Evolutionary conservation across 768 basidiomycete genomes (phyloP).

Genomic region (Auriscalpium orientale): DNA sequence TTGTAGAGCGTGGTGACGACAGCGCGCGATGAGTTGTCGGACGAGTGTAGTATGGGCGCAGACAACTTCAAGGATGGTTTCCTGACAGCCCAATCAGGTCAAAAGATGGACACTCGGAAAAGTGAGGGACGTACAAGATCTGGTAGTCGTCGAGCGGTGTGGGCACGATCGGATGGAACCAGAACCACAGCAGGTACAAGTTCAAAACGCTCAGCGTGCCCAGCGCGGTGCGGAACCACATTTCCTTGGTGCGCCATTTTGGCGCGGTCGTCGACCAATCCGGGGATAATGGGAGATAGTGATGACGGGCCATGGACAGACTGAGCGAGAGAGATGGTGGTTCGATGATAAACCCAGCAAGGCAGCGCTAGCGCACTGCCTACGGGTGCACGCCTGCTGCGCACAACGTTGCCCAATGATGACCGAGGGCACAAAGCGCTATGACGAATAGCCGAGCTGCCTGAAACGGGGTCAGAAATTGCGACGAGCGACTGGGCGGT

Average conservation of each 20-base stretch:
- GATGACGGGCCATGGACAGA: too few relatives aligned
- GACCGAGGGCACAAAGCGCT: too few relatives aligned
- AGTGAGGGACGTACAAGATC: background rate
- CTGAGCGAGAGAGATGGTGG: too few relatives aligned
- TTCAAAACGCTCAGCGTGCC: background rate
- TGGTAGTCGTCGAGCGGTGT: background rate
- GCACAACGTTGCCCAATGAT: too few relatives aligned
- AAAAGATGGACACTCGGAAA: background rate
- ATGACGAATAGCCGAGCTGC: too few relatives aligned
- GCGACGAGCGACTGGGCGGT: too few relatives aligned
- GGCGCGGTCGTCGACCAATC: background rate
- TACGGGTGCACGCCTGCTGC: too few relatives aligned
- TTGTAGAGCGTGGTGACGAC: slow-evolving; percentile 26
- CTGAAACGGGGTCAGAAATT: too few relatives aligned
- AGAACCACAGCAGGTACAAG: background rate
- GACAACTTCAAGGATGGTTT: background rate
- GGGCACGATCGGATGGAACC: background rate
- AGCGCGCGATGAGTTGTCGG: slow-evolving; percentile 12
- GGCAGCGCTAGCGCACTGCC: too few relatives aligned
- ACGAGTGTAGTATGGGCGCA: background rate
- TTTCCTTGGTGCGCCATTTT: background rate
- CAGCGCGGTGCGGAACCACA: background rate
- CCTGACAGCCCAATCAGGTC: background rate
- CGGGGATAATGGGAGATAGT: too few relatives aligned
- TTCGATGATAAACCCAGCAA: too few relatives aligned